Base-by-base conservation (phyloP, 2,329 filamentous ascomycete genomes). In the Penicillium sp. region DNA sequence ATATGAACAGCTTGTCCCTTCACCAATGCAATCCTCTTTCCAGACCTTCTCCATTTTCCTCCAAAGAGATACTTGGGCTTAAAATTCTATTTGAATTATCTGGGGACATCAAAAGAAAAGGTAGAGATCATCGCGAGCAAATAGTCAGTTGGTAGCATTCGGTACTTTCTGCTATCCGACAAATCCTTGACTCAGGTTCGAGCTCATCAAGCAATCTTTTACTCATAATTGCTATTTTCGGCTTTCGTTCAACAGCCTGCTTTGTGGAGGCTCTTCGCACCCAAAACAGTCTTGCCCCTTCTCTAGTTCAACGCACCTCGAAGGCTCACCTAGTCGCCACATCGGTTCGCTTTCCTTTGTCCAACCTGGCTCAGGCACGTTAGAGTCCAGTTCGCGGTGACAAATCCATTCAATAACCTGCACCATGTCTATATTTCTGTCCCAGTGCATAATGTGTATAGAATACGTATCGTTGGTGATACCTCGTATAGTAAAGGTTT, bases 381-480 rank as follows among this genome's bases (percentile, higher is more conserved):
- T 47, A 30, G 58, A 55, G 55, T 63, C 61, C 11, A 65, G 54
- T 36, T 61, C 35, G 2, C 55, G 53, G 36, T 58, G 54, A 42
- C 45, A 55, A 18, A 56, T 26, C 62, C 48, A 63, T 18, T 63
- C 55, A 2, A 63, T 61, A 55, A 16, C 49, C 41, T 60, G 56
- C 30, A 61, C 58, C 34, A 58, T 60, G 3, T 67, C 58, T 8
- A 67, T 60, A 32, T 53, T 63, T 51, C 61, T 58, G 7, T 68
- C 50, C 60, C 50, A 64, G 54, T 63, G 45, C 35, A 63, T 57
- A 19, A 66, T 64, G 29, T 46, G 56, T 18, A 57, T 44, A 42
- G 68, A 67, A 26, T 44, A 43, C 38, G 39, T 56, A 58, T 69
- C 59, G 47, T 65, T 61, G 3, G 63, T 66, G 56, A 68, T 62